Conservation (phyloP, 208 protist species). For the Novymonas esmeraldas region DNA sequence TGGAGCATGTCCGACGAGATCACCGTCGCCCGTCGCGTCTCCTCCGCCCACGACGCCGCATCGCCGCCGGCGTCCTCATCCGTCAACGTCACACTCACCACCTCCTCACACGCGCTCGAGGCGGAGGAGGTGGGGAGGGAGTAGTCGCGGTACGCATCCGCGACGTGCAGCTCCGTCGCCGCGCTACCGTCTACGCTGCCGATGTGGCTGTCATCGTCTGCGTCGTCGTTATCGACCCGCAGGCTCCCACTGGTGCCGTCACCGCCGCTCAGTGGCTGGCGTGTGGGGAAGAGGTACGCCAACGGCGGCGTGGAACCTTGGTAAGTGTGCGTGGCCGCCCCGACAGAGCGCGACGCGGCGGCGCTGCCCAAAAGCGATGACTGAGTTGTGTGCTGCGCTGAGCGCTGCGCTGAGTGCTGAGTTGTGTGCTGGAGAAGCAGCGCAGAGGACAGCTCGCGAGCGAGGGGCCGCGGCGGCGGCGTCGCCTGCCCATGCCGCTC, state of each 20-base stretch:
- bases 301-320: not conserved
- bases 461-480: too few relatives aligned
- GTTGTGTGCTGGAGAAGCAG: too few relatives aligned
- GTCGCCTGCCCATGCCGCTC: not conserved
- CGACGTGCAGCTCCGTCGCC: conserved; percentile 14
- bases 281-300: not conserved
- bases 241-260: not conserved
- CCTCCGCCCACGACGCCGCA: conserved; percentile 4
- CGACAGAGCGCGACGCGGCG: not conserved
- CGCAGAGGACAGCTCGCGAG: too few relatives aligned
- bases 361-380: not conserved
- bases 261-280: not conserved
- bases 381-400: too few relatives aligned
- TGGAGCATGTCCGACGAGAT: conserved; percentile 17
- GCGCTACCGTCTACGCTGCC: not conserved
- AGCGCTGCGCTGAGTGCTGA: too few relatives aligned
- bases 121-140: conserved; percentile 31
- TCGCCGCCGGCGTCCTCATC: conserved; percentile 17
- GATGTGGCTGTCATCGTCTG: conserved; percentile 1
- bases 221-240: conserved; percentile 30
- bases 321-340: not conserved
- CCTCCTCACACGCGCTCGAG: conserved; percentile 32
- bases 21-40: conserved; percentile 1
- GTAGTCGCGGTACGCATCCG: conserved; percentile 34
- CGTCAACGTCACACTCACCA: conserved; percentile 33